These are phyloP conservation scores for Gigaspora rosea DNA, from an alignment of 192 early-diverging fungal genomes.

Conservation along the genomic window DNA sequence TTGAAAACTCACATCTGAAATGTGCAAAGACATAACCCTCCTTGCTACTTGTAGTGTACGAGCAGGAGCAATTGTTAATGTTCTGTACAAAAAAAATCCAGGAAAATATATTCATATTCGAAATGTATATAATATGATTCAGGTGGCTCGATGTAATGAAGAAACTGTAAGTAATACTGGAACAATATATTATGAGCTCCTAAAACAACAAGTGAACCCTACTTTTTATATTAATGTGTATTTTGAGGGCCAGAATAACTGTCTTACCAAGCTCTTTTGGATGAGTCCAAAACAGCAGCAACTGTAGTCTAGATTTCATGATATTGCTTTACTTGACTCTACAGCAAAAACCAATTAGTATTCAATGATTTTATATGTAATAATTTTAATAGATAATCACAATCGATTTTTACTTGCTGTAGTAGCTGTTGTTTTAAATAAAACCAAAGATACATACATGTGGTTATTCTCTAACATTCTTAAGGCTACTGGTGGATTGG, in stretches of 20 bases:
- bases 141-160: background rate
- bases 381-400: slow-evolving; percentile 12
- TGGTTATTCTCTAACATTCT: background rate
- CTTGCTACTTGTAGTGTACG: background rate
- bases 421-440: background rate
- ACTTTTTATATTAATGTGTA: background rate
- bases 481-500: background rate
- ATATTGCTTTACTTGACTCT: background rate
- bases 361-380: background rate
- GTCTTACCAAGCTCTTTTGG: background rate
- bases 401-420: background rate
- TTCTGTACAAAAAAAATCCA: background rate
- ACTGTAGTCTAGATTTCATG: background rate
- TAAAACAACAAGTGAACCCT: slow-evolving; percentile 8
- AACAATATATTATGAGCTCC: background rate
- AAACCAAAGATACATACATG: background rate
- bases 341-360: slow-evolving; percentile 7
- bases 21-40: background rate
- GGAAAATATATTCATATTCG: background rate
- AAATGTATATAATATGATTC: slow-evolving; percentile 8
- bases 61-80: background rate
- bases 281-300: background rate
- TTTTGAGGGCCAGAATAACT: slow-evolving; percentile 11
- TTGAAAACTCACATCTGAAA: background rate
- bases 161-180: background rate